These are phyloP conservation scores for Beta macrorhiza DNA, from an alignment of 179 eudicot genomes.

Conservation along the genomic window DNA sequence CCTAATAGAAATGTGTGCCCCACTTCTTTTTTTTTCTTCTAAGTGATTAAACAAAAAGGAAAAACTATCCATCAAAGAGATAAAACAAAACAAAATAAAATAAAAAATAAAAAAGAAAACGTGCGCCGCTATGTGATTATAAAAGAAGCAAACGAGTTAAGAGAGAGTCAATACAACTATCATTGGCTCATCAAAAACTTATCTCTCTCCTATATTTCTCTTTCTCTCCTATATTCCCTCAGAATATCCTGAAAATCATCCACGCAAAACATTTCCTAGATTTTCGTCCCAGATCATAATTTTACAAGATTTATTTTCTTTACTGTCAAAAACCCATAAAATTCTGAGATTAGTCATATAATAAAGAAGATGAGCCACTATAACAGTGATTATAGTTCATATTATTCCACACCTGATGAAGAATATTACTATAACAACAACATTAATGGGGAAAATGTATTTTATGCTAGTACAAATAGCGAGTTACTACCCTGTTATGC, in stretches of 20 bases:
- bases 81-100: background rate
- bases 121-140: conserved; percentile 16
- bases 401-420: conserved; percentile 1
- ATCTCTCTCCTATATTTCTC: too few relatives aligned
- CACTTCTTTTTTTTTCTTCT: too few relatives aligned
- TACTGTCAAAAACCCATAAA: background rate
- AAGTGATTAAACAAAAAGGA: too few relatives aligned
- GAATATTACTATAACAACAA: background rate
- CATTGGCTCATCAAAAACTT: background rate
- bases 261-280: background rate
- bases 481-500: background rate
- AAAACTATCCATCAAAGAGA: too few relatives aligned
- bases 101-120: background rate
- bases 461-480: background rate
- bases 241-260: background rate
- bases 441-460: background rate
- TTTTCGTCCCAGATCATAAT: background rate
- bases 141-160: conserved; percentile 16
- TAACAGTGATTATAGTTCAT: conserved; percentile 1
- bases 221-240: background rate
- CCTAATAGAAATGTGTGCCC: too few relatives aligned
- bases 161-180: background rate
- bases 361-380: background rate
- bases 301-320: too few relatives aligned
- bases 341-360: background rate